Evolutionary conservation across 2,329 filamentous ascomycete species (phyloP).

Genomic region (Dactylellina parvicollis): DNA sequence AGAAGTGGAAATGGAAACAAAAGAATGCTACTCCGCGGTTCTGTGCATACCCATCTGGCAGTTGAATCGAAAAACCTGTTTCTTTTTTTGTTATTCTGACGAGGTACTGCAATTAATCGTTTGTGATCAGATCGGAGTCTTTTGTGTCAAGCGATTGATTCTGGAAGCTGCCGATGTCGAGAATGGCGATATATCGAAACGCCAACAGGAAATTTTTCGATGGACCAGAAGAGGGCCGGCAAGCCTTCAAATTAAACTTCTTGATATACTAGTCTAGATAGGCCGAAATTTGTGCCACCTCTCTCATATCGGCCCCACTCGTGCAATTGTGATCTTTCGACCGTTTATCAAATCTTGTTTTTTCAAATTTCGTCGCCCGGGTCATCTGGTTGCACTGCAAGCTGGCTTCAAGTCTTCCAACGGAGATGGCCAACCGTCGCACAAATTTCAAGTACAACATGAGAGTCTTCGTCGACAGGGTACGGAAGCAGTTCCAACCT

Average conservation of each 20-base stretch:
- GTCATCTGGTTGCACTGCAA: neutral
- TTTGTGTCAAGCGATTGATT: neutral
- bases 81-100: neutral
- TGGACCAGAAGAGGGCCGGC: neutral
- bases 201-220: neutral
- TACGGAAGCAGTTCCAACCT: constrained; percentile 30
- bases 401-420: constrained; percentile 12
- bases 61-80: neutral
- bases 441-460: constrained; percentile 20
- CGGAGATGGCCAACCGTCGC: constrained; percentile 20
- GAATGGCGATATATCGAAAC: constrained; percentile 6
- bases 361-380: constrained; percentile 1
- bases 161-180: neutral
- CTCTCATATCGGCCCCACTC: neutral
- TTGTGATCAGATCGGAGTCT: neutral
- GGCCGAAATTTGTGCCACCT: constrained; percentile 26
- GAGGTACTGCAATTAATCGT: constrained; percentile 21
- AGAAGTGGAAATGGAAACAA: constrained; percentile 15
- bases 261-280: neutral
- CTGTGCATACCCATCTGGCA: constrained; percentile 17
- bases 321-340: constrained; percentile 7
- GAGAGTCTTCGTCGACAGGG: constrained; percentile 3
- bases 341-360: constrained; percentile 13
- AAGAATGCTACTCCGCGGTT: constrained; percentile 17
- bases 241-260: constrained; percentile 39